Conservation (phyloP, 306 rosid species). For the Rosa multiflora region DNA sequence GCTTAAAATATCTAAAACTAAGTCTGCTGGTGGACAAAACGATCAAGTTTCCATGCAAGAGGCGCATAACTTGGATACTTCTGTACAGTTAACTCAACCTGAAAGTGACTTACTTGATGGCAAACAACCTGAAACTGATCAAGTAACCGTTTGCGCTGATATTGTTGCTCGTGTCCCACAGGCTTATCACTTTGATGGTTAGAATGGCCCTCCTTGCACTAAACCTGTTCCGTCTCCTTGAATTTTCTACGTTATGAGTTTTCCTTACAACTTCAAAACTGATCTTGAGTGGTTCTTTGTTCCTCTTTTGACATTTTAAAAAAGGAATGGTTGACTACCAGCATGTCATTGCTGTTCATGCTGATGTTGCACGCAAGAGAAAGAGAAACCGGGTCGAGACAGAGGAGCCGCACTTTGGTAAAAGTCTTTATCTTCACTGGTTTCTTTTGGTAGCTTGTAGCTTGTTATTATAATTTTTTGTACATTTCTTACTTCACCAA, state of each 20-base stretch:
- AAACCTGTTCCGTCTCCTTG: background rate
- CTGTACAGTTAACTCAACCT: constrained; percentile 18
- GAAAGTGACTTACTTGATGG: constrained; percentile 12
- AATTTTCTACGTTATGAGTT: background rate
- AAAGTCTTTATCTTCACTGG: constrained; percentile 25
- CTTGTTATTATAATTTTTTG: too few relatives aligned
- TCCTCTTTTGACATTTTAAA: constrained; percentile 21
- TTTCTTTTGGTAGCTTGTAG: constrained; percentile 18
- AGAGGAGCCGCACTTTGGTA: constrained; percentile 64
- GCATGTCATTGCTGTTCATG: constrained; percentile 82
- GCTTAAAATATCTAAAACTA: constrained; percentile 62
- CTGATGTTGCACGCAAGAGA: constrained; percentile 59
- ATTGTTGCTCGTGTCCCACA: constrained; percentile 55
- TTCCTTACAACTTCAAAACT: constrained; percentile 17
- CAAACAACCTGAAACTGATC: constrained; percentile 22
- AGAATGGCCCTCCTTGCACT: constrained; percentile 17
- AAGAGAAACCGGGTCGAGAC: constrained; percentile 61
- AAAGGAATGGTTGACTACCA: constrained; percentile 95
- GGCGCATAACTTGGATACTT: constrained; percentile 10
- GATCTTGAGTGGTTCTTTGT: constrained; percentile 5
- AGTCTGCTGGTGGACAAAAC: background rate
- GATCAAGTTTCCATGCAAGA: background rate
- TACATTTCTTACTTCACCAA: background rate
- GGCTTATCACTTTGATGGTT: constrained; percentile 83
- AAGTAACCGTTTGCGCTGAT: constrained; percentile 45